A percentile compares a stretch with the other conserved stretches of the same genome.
phyloP scores from a whole-genome alignment of 2,329 filamentous ascomycete species.

The Sclerotinia trifoliorum region DNA sequence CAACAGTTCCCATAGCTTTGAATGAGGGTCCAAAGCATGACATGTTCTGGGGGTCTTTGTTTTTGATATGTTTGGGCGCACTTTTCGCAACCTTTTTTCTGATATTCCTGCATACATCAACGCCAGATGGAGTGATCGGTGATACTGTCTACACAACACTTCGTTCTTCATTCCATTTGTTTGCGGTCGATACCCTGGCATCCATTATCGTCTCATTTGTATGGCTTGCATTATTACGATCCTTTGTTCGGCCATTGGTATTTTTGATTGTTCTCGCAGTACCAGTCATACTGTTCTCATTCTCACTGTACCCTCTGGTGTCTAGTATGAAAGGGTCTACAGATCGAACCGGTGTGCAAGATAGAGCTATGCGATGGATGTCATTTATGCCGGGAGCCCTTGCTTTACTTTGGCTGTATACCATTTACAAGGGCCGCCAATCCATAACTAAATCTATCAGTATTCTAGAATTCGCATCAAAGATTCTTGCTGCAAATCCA shows the following conservation, averaged over 20 bases:
- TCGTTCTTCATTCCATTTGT: slow-evolving; percentile 80
- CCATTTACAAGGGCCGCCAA: slow-evolving; percentile 75
- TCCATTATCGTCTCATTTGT: slow-evolving; percentile 82
- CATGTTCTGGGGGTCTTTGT: slow-evolving; percentile 87
- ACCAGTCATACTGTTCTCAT: slow-evolving; percentile 81
- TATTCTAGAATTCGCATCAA: slow-evolving; percentile 88
- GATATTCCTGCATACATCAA: slow-evolving; percentile 83
- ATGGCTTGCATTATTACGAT: slow-evolving; percentile 85
- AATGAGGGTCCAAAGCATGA: slow-evolving; percentile 79
- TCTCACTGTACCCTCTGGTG: slow-evolving; percentile 87
- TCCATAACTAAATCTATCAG: slow-evolving; percentile 79
- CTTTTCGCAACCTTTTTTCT: slow-evolving; percentile 87
- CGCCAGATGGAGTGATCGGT: slow-evolving; percentile 69
- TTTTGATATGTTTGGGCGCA: slow-evolving; percentile 77
- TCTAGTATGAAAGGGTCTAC: slow-evolving; percentile 80
- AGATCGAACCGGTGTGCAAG: slow-evolving; percentile 77
- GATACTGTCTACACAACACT: slow-evolving; percentile 94
- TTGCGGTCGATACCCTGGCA: slow-evolving; percentile 89
- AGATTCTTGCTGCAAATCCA: slow-evolving; percentile 81
- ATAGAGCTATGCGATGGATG: slow-evolving; percentile 83
- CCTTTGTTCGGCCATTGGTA: slow-evolving; percentile 83
- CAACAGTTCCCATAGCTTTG: slow-evolving; percentile 56
- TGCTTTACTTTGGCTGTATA: slow-evolving; percentile 77
- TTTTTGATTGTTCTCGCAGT: slow-evolving; percentile 79
- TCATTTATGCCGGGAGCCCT: slow-evolving; percentile 73